These are phyloP conservation scores for Aspergillus heteromorphus DNA, from an alignment of 495 filamentous ascomycete species.

Conservation along the genomic window DNA sequence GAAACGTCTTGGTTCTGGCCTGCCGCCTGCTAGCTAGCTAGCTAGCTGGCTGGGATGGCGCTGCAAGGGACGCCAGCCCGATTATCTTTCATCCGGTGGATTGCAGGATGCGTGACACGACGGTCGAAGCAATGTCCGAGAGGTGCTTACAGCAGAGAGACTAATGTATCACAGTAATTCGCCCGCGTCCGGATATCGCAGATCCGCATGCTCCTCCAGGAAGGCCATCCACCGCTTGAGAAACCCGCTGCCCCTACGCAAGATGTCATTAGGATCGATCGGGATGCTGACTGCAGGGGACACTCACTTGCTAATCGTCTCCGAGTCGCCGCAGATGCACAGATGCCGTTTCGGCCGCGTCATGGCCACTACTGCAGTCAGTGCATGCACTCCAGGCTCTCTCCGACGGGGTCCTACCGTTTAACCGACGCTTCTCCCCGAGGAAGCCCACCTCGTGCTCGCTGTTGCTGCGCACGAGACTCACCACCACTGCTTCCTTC, in stretches of 20 bases:
- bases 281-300: not conserved
- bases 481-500: slow-evolving; percentile 92
- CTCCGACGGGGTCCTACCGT: slow-evolving; percentile 51
- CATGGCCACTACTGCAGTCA: slow-evolving; percentile 71
- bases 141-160: not conserved
- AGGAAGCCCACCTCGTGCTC: slow-evolving; percentile 89
- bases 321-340: slow-evolving; percentile 86
- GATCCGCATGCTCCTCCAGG: slow-evolving; percentile 76
- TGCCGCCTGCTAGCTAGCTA: too few relatives aligned
- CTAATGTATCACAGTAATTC: slow-evolving; percentile 37
- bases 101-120: not conserved
- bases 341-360: slow-evolving; percentile 87
- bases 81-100: too few relatives aligned
- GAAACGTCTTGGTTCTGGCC: too few relatives aligned
- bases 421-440: slow-evolving; percentile 85
- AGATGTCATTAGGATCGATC: not conserved
- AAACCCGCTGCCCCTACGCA: slow-evolving; percentile 67
- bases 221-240: slow-evolving; percentile 86
- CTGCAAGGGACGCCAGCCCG: too few relatives aligned
- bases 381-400: not conserved
- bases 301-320: slow-evolving; percentile 78
- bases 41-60: too few relatives aligned
- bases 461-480: slow-evolving; percentile 82
- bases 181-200: slow-evolving; percentile 72
- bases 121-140: not conserved